A percentile compares a stretch with the other conserved stretches of the same genome.
Conservation (phyloP, 768 basidiomycete genomes). For the Agaricus sinodeliciosus region DNA sequence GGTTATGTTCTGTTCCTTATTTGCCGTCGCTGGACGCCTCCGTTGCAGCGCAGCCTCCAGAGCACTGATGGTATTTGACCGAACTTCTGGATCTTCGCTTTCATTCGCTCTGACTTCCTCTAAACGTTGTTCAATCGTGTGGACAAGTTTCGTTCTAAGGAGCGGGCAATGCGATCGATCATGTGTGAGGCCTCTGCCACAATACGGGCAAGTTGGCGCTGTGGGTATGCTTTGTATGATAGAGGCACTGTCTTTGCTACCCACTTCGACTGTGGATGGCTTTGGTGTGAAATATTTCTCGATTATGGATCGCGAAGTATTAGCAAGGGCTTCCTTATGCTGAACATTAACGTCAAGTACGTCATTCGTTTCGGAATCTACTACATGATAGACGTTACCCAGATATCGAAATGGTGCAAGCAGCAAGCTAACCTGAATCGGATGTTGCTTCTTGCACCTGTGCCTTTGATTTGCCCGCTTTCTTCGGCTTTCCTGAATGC, state of each 20-base stretch:
- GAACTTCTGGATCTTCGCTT: conserved; percentile 18
- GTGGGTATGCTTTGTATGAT: background rate
- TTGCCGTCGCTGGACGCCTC: conserved; percentile 4
- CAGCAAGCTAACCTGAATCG: conserved; percentile 8
- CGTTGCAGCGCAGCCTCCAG: conserved; percentile 29
- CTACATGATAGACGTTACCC: conserved; percentile 9
- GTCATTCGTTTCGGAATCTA: conserved; percentile 9
- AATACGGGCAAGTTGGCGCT: conserved; percentile 31
- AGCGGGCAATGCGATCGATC: conserved; percentile 43
- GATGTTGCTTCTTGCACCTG: conserved; percentile 2
- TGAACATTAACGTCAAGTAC: background rate
- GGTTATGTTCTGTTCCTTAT: background rate
- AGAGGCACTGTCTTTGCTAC: background rate
- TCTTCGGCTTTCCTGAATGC: background rate
- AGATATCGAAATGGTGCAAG: background rate
- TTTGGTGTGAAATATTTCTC: conserved; percentile 4
- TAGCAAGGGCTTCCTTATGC: background rate
- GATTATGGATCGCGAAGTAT: conserved; percentile 5
- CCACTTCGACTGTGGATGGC: background rate
- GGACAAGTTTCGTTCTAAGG: conserved; percentile 32
- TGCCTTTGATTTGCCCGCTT: background rate
- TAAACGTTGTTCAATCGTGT: conserved; percentile 38
- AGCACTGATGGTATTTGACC: conserved; percentile 30
- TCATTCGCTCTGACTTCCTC: conserved; percentile 29
- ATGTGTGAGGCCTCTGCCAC: conserved; percentile 38